Evolutionary conservation across 2,329 filamentous ascomycete species (phyloP).

Genomic region (Alternaria sp.): DNA sequence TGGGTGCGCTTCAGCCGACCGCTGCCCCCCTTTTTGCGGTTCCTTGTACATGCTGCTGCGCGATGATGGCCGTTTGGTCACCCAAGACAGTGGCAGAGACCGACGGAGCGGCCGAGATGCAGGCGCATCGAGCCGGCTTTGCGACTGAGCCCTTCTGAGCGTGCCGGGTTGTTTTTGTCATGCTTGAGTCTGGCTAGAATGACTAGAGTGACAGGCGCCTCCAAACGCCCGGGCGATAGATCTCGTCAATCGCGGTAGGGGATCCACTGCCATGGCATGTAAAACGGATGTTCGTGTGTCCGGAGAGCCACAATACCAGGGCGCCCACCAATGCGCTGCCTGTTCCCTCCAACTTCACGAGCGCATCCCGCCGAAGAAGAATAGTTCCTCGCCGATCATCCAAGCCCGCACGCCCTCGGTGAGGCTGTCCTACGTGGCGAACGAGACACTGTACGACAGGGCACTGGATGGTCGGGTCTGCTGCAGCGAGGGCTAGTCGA

Average conservation of each 20-base stretch:
- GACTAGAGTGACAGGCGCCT: conserved; percentile 27
- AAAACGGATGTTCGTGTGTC: conserved; percentile 17
- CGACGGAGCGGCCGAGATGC: conserved; percentile 23
- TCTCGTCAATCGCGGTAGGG: conserved; percentile 17
- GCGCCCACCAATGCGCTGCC: conserved; percentile 15
- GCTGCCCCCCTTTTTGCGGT: conserved; percentile 19
- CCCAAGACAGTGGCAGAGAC: conserved; percentile 18
- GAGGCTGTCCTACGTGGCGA: conserved; percentile 1
- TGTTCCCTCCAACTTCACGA: conserved; percentile 16
- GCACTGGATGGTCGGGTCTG: not conserved
- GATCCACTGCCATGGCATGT: conserved; percentile 20
- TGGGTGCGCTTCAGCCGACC: conserved; percentile 26
- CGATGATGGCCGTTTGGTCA: conserved; percentile 9
- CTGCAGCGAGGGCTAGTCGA: not conserved
- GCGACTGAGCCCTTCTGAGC: conserved; percentile 2
- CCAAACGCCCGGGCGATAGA: conserved; percentile 16
- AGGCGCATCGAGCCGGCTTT: conserved; percentile 11
- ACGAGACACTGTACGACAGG: not conserved
- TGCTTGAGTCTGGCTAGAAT: not conserved
- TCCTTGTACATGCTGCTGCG: conserved; percentile 8
- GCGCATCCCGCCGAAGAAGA: conserved; percentile 16
- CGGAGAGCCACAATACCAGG: conserved; percentile 3
- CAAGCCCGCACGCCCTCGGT: conserved; percentile 4
- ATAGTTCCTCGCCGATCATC: conserved; percentile 31
- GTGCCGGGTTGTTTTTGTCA: conserved; percentile 8